A percentile compares a stretch with the other conserved stretches of the same genome.
phyloP scores from a whole-genome alignment of 1,139 yeast species.

The Suhomyces maxii region DNA sequence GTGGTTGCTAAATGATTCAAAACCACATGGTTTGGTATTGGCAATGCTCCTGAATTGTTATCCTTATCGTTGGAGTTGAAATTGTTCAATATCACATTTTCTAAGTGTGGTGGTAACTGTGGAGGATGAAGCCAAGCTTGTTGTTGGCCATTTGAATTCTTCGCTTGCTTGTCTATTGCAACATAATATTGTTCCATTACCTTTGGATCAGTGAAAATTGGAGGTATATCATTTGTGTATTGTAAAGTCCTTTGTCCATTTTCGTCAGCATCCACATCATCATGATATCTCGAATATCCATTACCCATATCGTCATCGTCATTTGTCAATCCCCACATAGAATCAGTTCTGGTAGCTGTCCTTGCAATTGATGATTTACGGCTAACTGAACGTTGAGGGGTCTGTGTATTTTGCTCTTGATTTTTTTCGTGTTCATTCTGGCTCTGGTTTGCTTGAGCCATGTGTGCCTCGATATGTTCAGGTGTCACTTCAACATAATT shows the following conservation, averaged over 20 bases:
- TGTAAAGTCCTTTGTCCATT: slow-evolving; percentile 26
- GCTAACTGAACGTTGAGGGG: slow-evolving; percentile 3
- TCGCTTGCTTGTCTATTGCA: slow-evolving; percentile 70
- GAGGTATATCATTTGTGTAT: slow-evolving; percentile 77
- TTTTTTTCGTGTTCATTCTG: slow-evolving; percentile 13
- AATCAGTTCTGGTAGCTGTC: slow-evolving; percentile 38
- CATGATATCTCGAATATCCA: slow-evolving; percentile 77
- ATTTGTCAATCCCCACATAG: slow-evolving; percentile 56
- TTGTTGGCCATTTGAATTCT: slow-evolving; percentile 58
- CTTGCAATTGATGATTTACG: slow-evolving; percentile 21
- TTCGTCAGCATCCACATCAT: slow-evolving; percentile 50
- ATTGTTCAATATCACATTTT: slow-evolving; percentile 47
- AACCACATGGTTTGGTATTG: slow-evolving; percentile 51
- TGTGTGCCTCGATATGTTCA: slow-evolving; percentile 30
- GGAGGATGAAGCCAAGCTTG: slow-evolving; percentile 69
- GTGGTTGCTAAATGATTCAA: slow-evolving; percentile 52
- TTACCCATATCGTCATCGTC: slow-evolving; percentile 81
- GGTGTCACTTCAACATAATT: slow-evolving; percentile 51
- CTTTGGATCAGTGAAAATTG: slow-evolving; percentile 79
- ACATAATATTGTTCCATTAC: slow-evolving; percentile 63
- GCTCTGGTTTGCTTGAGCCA: slow-evolving; percentile 22
- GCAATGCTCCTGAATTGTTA: slow-evolving; percentile 50
- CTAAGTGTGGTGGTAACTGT: slow-evolving; percentile 53
- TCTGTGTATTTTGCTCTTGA: slow-evolving; percentile 10
- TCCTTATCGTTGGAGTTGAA: slow-evolving; percentile 48